phyloP scores from a whole-genome alignment of 202 grass and related monocot genomes.

The Zizania palustris region DNA sequence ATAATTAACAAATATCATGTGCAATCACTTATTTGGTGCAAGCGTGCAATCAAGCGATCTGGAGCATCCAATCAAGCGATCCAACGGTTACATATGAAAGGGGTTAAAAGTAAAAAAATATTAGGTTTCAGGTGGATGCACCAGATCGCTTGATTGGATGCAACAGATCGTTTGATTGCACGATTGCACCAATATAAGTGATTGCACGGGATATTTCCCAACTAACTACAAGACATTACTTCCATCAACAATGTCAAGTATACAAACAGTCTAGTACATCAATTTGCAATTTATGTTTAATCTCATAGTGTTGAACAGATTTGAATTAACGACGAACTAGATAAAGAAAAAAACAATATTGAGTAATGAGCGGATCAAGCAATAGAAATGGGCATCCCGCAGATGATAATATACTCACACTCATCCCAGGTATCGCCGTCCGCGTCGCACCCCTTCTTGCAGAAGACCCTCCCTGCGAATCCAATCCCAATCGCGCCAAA shows the following conservation, averaged over 20 bases:
- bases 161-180: no score
- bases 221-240: neutral
- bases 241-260: neutral
- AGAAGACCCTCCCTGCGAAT: constrained; percentile 90
- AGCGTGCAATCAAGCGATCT: no score
- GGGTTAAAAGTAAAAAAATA: no score
- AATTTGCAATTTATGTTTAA: neutral
- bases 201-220: no score
- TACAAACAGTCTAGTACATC: neutral
- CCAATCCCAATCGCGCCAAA: constrained; percentile 13
- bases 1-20: neutral
- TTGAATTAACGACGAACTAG: neutral
- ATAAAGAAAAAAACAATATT: neutral
- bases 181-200: no score
- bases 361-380: neutral
- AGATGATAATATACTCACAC: constrained; percentile 54
- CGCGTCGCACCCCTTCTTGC: constrained; percentile 97
- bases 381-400: neutral
- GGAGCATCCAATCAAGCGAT: no score
- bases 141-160: no score
- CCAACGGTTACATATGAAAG: no score
- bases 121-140: no score
- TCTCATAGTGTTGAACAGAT: neutral
- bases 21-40: no score
- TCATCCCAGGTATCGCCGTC: constrained; percentile 93